Conservation (phyloP, 257 asterid species). For the Ilex asprella region DNA sequence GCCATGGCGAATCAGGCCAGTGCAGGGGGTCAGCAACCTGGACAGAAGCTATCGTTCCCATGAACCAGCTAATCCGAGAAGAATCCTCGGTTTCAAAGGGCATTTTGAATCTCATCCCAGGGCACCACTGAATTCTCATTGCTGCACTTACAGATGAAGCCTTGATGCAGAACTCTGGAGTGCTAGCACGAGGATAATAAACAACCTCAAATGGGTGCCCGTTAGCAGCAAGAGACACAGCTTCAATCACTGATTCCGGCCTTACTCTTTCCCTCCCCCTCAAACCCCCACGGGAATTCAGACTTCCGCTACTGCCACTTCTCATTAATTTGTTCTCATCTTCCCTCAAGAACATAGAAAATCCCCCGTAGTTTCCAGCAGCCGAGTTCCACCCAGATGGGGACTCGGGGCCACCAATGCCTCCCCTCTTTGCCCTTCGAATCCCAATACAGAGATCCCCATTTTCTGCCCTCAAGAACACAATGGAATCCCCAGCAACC, state of each 20-base stretch:
- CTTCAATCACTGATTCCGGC: constrained; percentile 41
- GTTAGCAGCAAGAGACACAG: constrained; percentile 37
- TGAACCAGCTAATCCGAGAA: constrained; percentile 46
- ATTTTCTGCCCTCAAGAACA: constrained; percentile 41
- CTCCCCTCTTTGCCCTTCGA: constrained; percentile 35
- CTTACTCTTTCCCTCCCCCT: constrained; percentile 42
- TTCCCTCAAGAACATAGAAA: constrained; percentile 25
- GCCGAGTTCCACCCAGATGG: constrained; percentile 35
- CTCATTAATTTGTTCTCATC: constrained; percentile 28
- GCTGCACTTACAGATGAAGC: constrained; percentile 37
- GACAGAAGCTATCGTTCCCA: constrained; percentile 41
- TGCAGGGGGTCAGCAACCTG: constrained; percentile 36
- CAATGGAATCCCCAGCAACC: constrained; percentile 48
- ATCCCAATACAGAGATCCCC: constrained; percentile 52
- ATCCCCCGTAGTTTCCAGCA: constrained; percentile 21
- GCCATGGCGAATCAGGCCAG: constrained; percentile 57
- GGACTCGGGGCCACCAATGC: constrained; percentile 19
- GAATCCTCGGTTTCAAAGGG: constrained; percentile 48
- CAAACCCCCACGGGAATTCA: not conserved
- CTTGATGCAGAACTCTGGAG: constrained; percentile 49
- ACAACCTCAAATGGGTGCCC: constrained; percentile 48
- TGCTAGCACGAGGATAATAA: constrained; percentile 40
- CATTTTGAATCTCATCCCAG: constrained; percentile 60
- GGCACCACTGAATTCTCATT: constrained; percentile 38
- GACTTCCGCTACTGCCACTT: constrained; percentile 17